Evolutionary conservation across 495 filamentous ascomycete genomes (phyloP).

Genomic region (Aspergillus ostianus): DNA sequence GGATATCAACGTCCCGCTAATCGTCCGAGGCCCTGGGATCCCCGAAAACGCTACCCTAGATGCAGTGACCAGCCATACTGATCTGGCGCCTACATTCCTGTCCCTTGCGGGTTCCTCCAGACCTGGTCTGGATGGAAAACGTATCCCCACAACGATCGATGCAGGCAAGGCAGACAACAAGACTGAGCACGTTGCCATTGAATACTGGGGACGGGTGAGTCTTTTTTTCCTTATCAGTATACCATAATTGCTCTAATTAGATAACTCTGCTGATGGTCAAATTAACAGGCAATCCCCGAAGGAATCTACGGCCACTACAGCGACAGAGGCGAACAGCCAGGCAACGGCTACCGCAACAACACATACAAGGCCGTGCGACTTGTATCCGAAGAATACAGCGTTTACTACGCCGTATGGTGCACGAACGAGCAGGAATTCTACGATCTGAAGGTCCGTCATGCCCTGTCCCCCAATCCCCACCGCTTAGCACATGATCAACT

Average conservation of each 20-base stretch:
- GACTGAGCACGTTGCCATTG: slow-evolving; percentile 59
- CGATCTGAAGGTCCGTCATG: slow-evolving; percentile 43
- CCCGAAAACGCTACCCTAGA: slow-evolving; percentile 41
- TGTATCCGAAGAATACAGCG: slow-evolving; percentile 46
- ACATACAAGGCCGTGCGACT: slow-evolving; percentile 62
- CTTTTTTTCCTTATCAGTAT: background rate
- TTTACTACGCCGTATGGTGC: slow-evolving; percentile 63
- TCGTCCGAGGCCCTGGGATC: slow-evolving; percentile 58
- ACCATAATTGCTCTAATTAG: too few relatives aligned
- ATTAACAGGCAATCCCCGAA: slow-evolving; percentile 42
- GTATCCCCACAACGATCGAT: slow-evolving; percentile 43
- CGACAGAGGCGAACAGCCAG: slow-evolving; percentile 16
- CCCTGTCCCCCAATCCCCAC: background rate
- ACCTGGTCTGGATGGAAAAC: slow-evolving; percentile 52
- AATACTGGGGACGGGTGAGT: slow-evolving; percentile 56
- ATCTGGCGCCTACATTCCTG: slow-evolving; percentile 65
- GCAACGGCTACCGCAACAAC: slow-evolving; percentile 41
- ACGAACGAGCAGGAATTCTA: slow-evolving; percentile 58
- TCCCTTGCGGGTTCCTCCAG: slow-evolving; percentile 37
- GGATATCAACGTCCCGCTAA: slow-evolving; percentile 65
- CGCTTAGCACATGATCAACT: background rate
- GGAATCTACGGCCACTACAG: slow-evolving; percentile 40
- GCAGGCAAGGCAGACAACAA: slow-evolving; percentile 31
- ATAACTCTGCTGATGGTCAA: too few relatives aligned
- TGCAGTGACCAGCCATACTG: slow-evolving; percentile 62